phyloP scores from a whole-genome alignment of 1,139 yeast species.

The Saccharomyces hybrid region DNA sequence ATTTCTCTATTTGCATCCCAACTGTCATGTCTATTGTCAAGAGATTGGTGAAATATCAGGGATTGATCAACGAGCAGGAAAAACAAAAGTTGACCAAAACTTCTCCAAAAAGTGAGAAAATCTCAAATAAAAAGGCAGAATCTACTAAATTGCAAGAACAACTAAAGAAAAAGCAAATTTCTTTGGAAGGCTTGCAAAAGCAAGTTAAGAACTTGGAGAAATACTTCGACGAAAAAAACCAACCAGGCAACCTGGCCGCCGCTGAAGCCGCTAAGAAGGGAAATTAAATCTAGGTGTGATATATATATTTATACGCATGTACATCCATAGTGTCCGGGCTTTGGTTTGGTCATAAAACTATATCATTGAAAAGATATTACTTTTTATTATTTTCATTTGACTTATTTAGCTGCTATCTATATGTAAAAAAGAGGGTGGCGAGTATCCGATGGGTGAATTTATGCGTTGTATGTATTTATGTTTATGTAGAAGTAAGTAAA shows the following conservation, averaged over 20 bases:
- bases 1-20: slow-evolving; percentile 49
- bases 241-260: slow-evolving; percentile 4
- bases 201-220: slow-evolving; percentile 49
- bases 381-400: not conserved
- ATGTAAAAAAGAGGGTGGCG: not conserved
- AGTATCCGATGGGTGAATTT: not conserved
- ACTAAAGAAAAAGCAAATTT: slow-evolving; percentile 37
- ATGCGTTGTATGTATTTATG: not conserved
- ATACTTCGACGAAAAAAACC: slow-evolving; percentile 38
- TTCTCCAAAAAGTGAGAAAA: not conserved
- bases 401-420: not conserved
- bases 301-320: not conserved
- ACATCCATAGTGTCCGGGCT: not conserved
- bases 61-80: slow-evolving; percentile 28
- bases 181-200: slow-evolving; percentile 43
- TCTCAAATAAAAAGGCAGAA: slow-evolving; percentile 32
- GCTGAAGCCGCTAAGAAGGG: not conserved
- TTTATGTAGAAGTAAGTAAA: not conserved
- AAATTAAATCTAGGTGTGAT: not conserved
- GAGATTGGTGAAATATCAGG: slow-evolving; percentile 52
- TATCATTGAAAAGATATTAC: not conserved
- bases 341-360: not conserved
- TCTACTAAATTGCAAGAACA: slow-evolving; percentile 34
- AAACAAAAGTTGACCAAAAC: slow-evolving; percentile 17
- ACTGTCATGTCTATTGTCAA: slow-evolving; percentile 50